Conservation (phyloP, 257 asterid species). For the Eucommia ulmoides region DNA sequence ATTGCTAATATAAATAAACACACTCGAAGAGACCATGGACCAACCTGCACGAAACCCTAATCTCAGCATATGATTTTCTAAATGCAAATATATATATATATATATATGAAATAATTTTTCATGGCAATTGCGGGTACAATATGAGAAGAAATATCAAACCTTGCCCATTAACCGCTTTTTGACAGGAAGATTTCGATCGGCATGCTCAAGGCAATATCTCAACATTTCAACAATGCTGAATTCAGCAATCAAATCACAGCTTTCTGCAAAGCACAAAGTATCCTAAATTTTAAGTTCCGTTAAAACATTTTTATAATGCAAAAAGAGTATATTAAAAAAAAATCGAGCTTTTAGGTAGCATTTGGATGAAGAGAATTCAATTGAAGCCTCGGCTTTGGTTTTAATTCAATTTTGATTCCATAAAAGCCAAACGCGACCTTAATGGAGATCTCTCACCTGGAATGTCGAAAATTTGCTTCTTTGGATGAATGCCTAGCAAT, state of each 20-base stretch:
- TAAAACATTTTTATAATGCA: no score
- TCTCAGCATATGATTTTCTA: neutral
- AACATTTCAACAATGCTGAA: conserved; percentile 42
- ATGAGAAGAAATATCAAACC: conserved; percentile 26
- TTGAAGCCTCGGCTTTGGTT: no score
- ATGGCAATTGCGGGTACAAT: neutral
- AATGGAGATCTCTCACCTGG: no score
- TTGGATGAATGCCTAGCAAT: conserved; percentile 65
- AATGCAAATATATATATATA: neutral
- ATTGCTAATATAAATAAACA: conserved; percentile 8
- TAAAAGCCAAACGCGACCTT: no score
- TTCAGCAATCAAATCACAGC: conserved; percentile 30
- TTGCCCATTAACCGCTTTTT: conserved; percentile 14
- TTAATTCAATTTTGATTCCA: no score
- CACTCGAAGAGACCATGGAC: neutral
- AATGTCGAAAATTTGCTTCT: conserved; percentile 58
- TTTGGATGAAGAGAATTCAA: no score
- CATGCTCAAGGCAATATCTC: conserved; percentile 51
- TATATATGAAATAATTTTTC: neutral
- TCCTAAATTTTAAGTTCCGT: no score
- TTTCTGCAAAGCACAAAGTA: conserved; percentile 29
- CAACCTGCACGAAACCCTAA: conserved; percentile 11
- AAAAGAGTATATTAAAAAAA: no score
- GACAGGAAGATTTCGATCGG: conserved; percentile 54
- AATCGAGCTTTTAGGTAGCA: no score